phyloP scores from a whole-genome alignment of 441 rosid genomes.

The Geranium incanum region DNA sequence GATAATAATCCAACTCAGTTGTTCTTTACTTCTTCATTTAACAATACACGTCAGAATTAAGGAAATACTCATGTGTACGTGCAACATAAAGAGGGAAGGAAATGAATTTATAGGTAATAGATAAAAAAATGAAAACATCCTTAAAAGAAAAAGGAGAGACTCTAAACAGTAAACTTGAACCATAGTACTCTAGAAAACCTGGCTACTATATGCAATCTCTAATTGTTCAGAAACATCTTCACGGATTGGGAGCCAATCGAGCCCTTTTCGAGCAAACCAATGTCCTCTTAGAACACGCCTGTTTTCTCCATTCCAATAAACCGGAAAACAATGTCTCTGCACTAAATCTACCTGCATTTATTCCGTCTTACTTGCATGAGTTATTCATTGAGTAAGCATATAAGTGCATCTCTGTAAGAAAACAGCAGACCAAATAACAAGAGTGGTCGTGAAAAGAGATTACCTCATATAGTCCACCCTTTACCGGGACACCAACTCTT shows the following conservation, averaged over 20 bases:
- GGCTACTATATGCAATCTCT: constrained; percentile 70
- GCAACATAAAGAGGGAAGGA: constrained; percentile 11
- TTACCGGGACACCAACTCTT: constrained; percentile 11
- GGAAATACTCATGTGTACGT: constrained; percentile 12
- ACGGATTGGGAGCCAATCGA: constrained; percentile 93
- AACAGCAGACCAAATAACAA: background rate
- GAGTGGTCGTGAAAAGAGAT: background rate
- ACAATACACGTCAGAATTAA: background rate
- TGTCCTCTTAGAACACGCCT: constrained; percentile 96
- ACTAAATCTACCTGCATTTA: constrained; percentile 75
- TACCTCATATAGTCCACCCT: constrained; percentile 9
- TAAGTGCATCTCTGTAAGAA: background rate
- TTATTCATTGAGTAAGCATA: background rate
- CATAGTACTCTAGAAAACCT: constrained; percentile 37
- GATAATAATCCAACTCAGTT: constrained; percentile 23
- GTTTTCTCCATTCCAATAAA: constrained; percentile 95
- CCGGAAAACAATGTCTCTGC: constrained; percentile 83
- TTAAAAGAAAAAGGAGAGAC: background rate
- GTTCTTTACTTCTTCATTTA: background rate
- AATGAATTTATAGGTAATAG: background rate
- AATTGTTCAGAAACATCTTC: constrained; percentile 92
- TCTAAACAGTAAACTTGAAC: constrained; percentile 2
- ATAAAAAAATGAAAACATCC: background rate
- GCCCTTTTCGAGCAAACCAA: constrained; percentile 92
- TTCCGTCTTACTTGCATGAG: background rate